Evolutionary conservation across 805 yeast species (phyloP), one percentile per base, ranked within the genome.

Genomic region (Torulaspora maleeae): DNA sequence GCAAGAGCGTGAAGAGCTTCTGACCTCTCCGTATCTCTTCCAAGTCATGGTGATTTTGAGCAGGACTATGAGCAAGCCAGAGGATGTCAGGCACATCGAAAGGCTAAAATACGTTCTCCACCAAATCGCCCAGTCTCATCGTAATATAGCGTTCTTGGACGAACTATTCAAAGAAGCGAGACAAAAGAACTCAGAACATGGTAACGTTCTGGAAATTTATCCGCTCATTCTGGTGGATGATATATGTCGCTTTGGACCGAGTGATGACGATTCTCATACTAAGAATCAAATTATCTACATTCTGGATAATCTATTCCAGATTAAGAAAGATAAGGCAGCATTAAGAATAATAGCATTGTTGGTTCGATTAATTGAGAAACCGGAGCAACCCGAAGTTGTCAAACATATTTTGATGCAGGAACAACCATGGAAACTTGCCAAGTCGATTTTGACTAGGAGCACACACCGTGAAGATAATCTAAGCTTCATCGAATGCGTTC

Each of bases 391-490:
- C 20, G 35, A 13, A 15, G 3, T 13, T 9, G 35, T 27, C 10
- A 20, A n/a, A 9, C n/a, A 16, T 22, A 28, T 39, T 20, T 28
- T 33, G 16, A 19, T 40, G 24, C 33, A 41, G n/a, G 20, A 29
- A 7, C 19, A 19, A 11, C 34, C 39, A 12, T 48, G 51, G 51
- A 12, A 44, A 7, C 22, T 48, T 20, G 19, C 36, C 7, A 34
- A 36, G 15, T 24, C 30, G 16, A 34, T 29, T 7, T 34, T 44
- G 16, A 16, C 16, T n/a, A 38, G 42, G 15, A 16, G 25, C 30
- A 20, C 4, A 3, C 33, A 30, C 7, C 12, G n/a, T 5, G 27
- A 13, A 5, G 13, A 7, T 20, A 34, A 20, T 15, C 17, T 16
- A 15, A 11, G 11, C 7, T 35, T 35, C 32, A 28, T 28, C 24